Evolutionary conservation across 2,329 filamentous ascomycete species (phyloP).

Genomic region (Hymenotorrendiella dingleyae): DNA sequence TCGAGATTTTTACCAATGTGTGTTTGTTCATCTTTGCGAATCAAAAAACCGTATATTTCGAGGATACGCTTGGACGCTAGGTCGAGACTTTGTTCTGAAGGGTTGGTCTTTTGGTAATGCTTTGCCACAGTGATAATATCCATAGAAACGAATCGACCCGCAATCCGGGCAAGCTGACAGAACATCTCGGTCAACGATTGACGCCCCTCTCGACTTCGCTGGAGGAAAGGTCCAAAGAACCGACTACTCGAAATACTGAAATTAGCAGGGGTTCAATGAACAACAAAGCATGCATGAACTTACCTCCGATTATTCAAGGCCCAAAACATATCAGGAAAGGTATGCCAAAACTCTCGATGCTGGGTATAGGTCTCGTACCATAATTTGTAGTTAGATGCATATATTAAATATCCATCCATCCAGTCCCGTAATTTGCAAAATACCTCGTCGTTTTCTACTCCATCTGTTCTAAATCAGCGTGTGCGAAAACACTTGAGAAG

Average conservation of each 20-base stretch:
- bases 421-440: constrained; percentile 42
- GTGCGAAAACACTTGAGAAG: constrained; percentile 3
- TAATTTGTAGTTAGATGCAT: constrained; percentile 31
- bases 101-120: constrained; percentile 25
- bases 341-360: constrained; percentile 45
- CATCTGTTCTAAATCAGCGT: constrained; percentile 34
- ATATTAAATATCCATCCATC: constrained; percentile 44
- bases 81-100: constrained; percentile 31
- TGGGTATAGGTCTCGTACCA: constrained; percentile 39
- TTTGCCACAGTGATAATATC: constrained; percentile 37
- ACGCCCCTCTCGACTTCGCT: constrained; percentile 17
- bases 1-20: constrained; percentile 31
- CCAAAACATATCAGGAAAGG: constrained; percentile 46
- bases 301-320: constrained; percentile 38
- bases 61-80: constrained; percentile 43
- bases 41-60: constrained; percentile 36
- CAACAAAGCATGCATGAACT: constrained; percentile 14
- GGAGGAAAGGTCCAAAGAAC: constrained; percentile 29
- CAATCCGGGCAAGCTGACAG: constrained; percentile 38
- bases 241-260: constrained; percentile 18
- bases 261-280: constrained; percentile 12
- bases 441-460: constrained; percentile 38
- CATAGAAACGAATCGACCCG: constrained; percentile 46
- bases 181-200: constrained; percentile 27
- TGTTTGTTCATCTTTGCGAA: constrained; percentile 31